Percentiles rank a stretch among this genome's conserved stretches.
Evolutionary conservation across 305 asterid species (phyloP).

Genomic region (Solanum aculeatissimum): DNA sequence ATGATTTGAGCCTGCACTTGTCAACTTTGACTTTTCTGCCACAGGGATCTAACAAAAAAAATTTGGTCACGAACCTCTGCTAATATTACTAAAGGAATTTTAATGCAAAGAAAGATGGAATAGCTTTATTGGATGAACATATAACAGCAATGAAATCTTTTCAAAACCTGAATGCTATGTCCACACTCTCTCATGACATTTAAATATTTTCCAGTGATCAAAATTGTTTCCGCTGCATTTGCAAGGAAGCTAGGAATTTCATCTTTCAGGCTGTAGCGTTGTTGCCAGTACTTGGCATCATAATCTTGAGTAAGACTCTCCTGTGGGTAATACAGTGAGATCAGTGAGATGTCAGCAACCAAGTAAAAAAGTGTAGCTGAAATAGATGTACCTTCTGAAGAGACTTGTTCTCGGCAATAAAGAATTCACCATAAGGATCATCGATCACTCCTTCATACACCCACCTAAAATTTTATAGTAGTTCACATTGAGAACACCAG

Average conservation of each 20-base stretch:
- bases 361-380: neutral
- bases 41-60: slow-evolving; percentile 64
- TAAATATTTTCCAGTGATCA: slow-evolving; percentile 91
- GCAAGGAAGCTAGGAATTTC: slow-evolving; percentile 93
- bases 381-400: slow-evolving; percentile 59
- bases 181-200: slow-evolving; percentile 99
- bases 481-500: slow-evolving; percentile 8
- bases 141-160: neutral
- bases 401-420: slow-evolving; percentile 93
- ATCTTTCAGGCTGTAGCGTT: slow-evolving; percentile 94
- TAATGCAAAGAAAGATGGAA: neutral
- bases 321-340: slow-evolving; percentile 30
- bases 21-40: slow-evolving; percentile 73
- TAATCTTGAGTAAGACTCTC: slow-evolving; percentile 97
- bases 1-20: slow-evolving; percentile 80
- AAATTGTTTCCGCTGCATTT: slow-evolving; percentile 89
- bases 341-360: slow-evolving; percentile 1
- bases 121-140: neutral
- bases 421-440: slow-evolving; percentile 94
- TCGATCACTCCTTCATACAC: slow-evolving; percentile 95
- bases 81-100: slow-evolving; percentile 8
- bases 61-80: slow-evolving; percentile 23
- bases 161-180: slow-evolving; percentile 72
- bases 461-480: slow-evolving; percentile 55
- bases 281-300: slow-evolving; percentile 95